These are phyloP conservation scores for Paecilomyces dactylethromorphus DNA, from an alignment of 2,329 filamentous ascomycete genomes.

Conservation along the genomic window DNA sequence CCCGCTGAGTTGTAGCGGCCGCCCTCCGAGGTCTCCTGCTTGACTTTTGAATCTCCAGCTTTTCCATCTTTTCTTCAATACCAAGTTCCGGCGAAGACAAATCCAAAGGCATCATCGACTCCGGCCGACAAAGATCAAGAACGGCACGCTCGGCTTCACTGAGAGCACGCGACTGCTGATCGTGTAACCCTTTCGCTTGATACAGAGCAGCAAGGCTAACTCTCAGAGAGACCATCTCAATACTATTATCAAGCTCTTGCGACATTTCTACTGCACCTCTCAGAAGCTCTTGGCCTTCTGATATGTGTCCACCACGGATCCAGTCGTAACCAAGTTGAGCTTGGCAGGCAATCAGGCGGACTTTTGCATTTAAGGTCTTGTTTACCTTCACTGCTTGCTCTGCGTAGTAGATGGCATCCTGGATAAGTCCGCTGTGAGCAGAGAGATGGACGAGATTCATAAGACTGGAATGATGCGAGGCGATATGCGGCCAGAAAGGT, in stretches of 20 bases:
- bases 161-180: slow-evolving; percentile 44
- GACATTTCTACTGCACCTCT: slow-evolving; percentile 53
- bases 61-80: slow-evolving; percentile 38
- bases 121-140: slow-evolving; percentile 26
- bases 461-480: slow-evolving; percentile 64
- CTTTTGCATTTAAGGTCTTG: slow-evolving; percentile 56
- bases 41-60: slow-evolving; percentile 29
- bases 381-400: slow-evolving; percentile 78
- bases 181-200: slow-evolving; percentile 40
- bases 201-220: slow-evolving; percentile 40
- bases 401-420: slow-evolving; percentile 81
- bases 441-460: slow-evolving; percentile 71
- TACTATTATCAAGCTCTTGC: slow-evolving; percentile 44
- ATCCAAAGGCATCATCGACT: slow-evolving; percentile 20
- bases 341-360: slow-evolving; percentile 44
- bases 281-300: slow-evolving; percentile 50
- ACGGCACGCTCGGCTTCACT: slow-evolving; percentile 43
- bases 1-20: slow-evolving; percentile 18
- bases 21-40: slow-evolving; percentile 17
- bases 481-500: slow-evolving; percentile 72
- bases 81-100: slow-evolving; percentile 23
- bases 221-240: slow-evolving; percentile 45
- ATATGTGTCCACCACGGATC: slow-evolving; percentile 43
- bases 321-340: slow-evolving; percentile 42
- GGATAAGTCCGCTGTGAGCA: slow-evolving; percentile 75